Conservation (phyloP, 1,284 basidiomycete genomes). For the Austropuccinia psidii region DNA sequence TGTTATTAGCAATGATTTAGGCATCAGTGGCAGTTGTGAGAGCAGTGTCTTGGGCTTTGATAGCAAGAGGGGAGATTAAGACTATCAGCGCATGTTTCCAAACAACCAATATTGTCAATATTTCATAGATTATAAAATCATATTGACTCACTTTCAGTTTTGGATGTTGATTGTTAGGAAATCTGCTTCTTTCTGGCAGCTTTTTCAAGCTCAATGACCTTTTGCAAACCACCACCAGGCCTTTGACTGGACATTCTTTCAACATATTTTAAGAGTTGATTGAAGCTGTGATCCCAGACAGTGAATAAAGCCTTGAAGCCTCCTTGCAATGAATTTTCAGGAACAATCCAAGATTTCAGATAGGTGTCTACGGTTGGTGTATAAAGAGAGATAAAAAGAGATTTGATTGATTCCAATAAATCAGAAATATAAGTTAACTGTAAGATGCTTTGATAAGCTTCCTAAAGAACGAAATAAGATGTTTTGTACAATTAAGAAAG, state of each 20-base stretch:
- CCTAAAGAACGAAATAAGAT: neutral
- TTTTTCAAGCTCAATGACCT: neutral
- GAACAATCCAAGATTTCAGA: conserved; percentile 45
- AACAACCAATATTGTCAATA: too few relatives aligned
- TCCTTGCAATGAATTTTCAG: conserved; percentile 47
- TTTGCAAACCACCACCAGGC: neutral
- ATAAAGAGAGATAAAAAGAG: conserved; percentile 75
- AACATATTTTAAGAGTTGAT: conserved; percentile 63
- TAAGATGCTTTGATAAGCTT: conserved; percentile 92
- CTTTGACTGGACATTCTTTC: conserved; percentile 61
- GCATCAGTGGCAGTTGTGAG: conserved; percentile 19
- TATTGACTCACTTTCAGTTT: too few relatives aligned
- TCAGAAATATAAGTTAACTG: conserved; percentile 90
- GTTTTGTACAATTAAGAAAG: neutral
- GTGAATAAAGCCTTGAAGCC: conserved; percentile 65
- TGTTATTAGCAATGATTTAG: conserved; percentile 21
- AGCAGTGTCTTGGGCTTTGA: too few relatives aligned
- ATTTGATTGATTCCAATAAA: conserved; percentile 68
- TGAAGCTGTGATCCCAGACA: conserved; percentile 74
- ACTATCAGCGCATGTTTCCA: too few relatives aligned
- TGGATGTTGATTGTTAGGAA: too few relatives aligned
- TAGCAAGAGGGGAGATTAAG: too few relatives aligned
- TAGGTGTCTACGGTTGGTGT: conserved; percentile 42
- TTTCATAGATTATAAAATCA: too few relatives aligned
- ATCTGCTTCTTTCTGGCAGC: conserved; percentile 1